Evolutionary conservation across 441 rosid species (phyloP).

Genomic region (Adansonia rubrostipa): DNA sequence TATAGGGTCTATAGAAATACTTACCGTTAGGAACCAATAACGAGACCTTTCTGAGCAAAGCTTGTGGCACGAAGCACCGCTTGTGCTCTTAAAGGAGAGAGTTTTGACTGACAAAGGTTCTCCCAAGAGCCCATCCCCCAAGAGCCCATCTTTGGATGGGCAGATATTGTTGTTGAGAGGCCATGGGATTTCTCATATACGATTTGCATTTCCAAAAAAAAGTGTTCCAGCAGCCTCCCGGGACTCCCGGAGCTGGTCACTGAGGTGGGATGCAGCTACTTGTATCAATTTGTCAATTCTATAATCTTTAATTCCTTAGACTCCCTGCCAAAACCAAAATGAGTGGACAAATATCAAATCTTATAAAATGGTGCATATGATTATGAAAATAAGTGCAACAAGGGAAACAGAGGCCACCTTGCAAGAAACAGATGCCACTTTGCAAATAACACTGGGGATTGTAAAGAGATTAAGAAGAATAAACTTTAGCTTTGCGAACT

Average conservation of each 20-base stretch:
- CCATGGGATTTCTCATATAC: neutral
- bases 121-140: neutral
- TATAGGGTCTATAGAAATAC: neutral
- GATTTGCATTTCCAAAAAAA: neutral
- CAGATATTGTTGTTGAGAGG: neutral
- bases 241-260: neutral
- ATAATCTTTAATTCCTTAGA: neutral
- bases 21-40: neutral
- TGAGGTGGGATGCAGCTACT: slow-evolving; percentile 2
- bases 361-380: too few relatives aligned
- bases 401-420: too few relatives aligned
- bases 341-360: too few relatives aligned
- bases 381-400: too few relatives aligned
- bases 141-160: neutral
- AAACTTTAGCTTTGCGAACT: too few relatives aligned
- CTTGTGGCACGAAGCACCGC: neutral
- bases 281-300: slow-evolving; percentile 3
- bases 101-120: neutral
- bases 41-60: neutral
- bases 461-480: too few relatives aligned
- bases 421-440: too few relatives aligned
- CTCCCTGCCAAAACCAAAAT: neutral
- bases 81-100: neutral
- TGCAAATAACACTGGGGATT: too few relatives aligned
- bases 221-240: neutral